Percentiles rank a stretch among this genome's conserved stretches.
These are phyloP conservation scores for Volvox africanus DNA, from an alignment of 139 green algal species.

Conservation along the genomic window DNA sequence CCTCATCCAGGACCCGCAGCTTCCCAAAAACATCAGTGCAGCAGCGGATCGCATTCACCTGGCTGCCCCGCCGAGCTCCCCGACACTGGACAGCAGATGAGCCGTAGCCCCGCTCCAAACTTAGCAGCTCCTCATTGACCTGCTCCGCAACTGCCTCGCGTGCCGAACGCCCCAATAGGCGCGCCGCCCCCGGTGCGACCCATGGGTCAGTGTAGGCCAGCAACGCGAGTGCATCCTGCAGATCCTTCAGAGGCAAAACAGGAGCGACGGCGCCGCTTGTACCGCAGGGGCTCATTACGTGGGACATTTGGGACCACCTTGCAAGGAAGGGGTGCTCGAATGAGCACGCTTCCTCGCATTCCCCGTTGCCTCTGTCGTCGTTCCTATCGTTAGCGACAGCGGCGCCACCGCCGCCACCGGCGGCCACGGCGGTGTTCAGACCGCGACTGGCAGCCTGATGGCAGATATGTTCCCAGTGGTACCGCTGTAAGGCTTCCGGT, in stretches of 20 bases:
- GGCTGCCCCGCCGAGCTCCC: not conserved
- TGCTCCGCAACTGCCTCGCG: constrained; percentile 11
- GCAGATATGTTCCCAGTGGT: not conserved
- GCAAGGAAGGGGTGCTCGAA: no score
- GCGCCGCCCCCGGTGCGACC: constrained; percentile 7
- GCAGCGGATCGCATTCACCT: not conserved
- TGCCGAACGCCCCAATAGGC: not conserved
- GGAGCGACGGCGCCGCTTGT: not conserved
- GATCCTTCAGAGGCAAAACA: not conserved
- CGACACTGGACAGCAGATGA: not conserved
- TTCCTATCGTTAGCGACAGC: not conserved
- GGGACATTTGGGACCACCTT: no score
- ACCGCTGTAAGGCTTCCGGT: not conserved
- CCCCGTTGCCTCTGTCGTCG: not conserved
- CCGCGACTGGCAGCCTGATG: not conserved
- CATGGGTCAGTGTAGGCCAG: constrained; percentile 27
- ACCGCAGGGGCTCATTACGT: no score
- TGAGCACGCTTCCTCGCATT: no score
- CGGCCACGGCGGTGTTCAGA: not conserved
- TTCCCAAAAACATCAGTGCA: not conserved
- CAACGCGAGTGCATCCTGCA: constrained; percentile 23
- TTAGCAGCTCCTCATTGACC: not conserved
- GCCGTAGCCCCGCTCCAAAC: not conserved
- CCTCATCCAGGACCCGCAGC: not conserved
- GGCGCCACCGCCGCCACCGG: not conserved